A percentile compares a stretch with the other conserved stretches of the same genome.
Conservation (phyloP, 2,329 filamentous ascomycete species). For the Aspergillus sp. region DNA sequence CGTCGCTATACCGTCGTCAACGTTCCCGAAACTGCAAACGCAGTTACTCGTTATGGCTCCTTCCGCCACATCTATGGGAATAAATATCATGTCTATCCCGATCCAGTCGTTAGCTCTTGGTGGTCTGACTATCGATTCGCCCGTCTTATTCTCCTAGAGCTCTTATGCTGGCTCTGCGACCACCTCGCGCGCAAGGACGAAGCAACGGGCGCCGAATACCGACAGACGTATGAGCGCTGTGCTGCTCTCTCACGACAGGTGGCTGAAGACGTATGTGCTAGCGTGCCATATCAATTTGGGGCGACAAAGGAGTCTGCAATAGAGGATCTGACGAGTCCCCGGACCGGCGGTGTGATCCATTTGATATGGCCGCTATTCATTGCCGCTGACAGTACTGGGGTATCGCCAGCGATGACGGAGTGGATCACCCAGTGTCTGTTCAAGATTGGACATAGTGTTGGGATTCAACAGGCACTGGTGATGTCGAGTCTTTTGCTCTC, state of each 20-base stretch:
- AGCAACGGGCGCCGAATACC: neutral
- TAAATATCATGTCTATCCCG: slow-evolving; percentile 27
- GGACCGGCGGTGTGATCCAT: slow-evolving; percentile 1
- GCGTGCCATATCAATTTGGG: slow-evolving; percentile 22
- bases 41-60: neutral
- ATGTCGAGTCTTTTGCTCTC: slow-evolving; percentile 8
- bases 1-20: slow-evolving; percentile 21
- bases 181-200: neutral
- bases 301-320: neutral
- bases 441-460: slow-evolving; percentile 6
- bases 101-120: slow-evolving; percentile 21
- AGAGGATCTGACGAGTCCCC: neutral
- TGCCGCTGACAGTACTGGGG: slow-evolving; percentile 4
- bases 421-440: slow-evolving; percentile 8
- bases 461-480: slow-evolving; percentile 10
- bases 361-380: slow-evolving; percentile 12
- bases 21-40: neutral
- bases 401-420: neutral
- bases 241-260: slow-evolving; percentile 12
- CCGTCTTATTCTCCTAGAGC: slow-evolving; percentile 25
- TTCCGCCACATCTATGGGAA: slow-evolving; percentile 15
- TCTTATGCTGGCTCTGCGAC: slow-evolving; percentile 14
- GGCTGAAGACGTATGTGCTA: slow-evolving; percentile 25
- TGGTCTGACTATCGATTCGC: slow-evolving; percentile 32
- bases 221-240: slow-evolving; percentile 11